These are phyloP conservation scores for Thinopyrum elongatum DNA, from an alignment of 176 grass and related monocot genomes.

Conservation along the genomic window DNA sequence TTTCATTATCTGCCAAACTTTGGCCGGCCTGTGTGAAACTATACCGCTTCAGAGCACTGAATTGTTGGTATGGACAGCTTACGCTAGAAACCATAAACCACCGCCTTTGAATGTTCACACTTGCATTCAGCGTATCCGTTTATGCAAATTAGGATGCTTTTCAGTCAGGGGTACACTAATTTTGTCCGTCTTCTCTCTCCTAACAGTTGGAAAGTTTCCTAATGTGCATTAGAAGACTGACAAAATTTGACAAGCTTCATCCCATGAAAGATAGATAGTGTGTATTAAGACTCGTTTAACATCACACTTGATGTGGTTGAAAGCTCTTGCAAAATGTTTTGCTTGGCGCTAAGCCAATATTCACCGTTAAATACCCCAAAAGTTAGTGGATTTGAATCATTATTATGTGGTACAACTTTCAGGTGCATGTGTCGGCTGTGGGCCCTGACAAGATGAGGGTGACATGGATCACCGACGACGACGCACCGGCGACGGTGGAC, in stretches of 20 bases:
- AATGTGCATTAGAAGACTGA: too few relatives aligned
- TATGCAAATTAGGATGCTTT: not conserved
- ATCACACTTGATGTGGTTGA: too few relatives aligned
- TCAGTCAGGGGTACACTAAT: not conserved
- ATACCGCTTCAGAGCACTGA: not conserved
- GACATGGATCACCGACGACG: slow-evolving; percentile 69
- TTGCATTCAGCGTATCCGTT: not conserved
- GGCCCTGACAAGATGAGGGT: slow-evolving; percentile 35
- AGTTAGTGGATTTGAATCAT: not conserved
- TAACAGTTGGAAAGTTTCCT: too few relatives aligned
- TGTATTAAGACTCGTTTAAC: too few relatives aligned
- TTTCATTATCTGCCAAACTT: not conserved
- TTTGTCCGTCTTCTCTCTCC: too few relatives aligned
- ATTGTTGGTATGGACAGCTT: not conserved
- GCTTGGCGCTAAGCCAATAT: too few relatives aligned
- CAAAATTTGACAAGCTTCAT: too few relatives aligned
- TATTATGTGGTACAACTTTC: not conserved
- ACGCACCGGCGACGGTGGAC: slow-evolving; percentile 46
- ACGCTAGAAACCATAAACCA: not conserved
- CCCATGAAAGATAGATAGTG: too few relatives aligned
- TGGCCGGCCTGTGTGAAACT: not conserved
- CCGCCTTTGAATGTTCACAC: not conserved
- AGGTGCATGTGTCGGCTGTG: slow-evolving; percentile 81
- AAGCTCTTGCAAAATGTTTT: too few relatives aligned
- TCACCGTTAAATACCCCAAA: too few relatives aligned